Conservation (phyloP, 768 basidiomycete species). For the Phaeotremella fagi region DNA sequence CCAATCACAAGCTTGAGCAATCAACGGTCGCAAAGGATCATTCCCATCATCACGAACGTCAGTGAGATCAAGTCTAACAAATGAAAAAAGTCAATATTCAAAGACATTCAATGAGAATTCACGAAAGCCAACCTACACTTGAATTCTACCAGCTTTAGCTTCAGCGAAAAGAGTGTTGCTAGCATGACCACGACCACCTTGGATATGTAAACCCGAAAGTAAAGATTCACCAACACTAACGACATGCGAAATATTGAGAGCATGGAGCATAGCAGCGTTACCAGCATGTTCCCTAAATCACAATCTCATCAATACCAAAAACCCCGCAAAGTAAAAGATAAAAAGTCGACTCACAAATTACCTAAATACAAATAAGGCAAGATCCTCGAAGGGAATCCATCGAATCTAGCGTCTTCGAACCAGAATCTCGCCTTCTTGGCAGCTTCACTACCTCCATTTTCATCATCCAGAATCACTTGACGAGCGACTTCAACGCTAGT, state of each 20-base stretch:
- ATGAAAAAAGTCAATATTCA: conserved; percentile 1
- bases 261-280: conserved; percentile 93
- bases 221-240: conserved; percentile 96
- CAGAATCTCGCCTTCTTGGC: conserved; percentile 59
- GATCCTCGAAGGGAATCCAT: conserved; percentile 92
- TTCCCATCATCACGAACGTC: conserved; percentile 90
- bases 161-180: conserved; percentile 25
- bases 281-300: conserved; percentile 74
- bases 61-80: conserved; percentile 39
- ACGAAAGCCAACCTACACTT: conserved; percentile 16
- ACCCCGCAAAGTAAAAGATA: not conserved
- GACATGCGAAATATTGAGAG: conserved; percentile 92
- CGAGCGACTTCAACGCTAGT: conserved; percentile 20
- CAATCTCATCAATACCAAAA: conserved; percentile 4
- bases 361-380: conserved; percentile 90
- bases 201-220: conserved; percentile 51
- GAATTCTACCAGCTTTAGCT: conserved; percentile 19
- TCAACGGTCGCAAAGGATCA: conserved; percentile 82
- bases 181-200: conserved; percentile 29
- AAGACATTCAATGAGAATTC: not conserved
- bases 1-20: conserved; percentile 85
- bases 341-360: conserved; percentile 65
- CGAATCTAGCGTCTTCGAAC: conserved; percentile 90
- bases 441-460: conserved; percentile 14
- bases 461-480: conserved; percentile 20